phyloP scores from a whole-genome alignment of 2,329 filamentous ascomycete species.

The Cryphonectria carpinicola region DNA sequence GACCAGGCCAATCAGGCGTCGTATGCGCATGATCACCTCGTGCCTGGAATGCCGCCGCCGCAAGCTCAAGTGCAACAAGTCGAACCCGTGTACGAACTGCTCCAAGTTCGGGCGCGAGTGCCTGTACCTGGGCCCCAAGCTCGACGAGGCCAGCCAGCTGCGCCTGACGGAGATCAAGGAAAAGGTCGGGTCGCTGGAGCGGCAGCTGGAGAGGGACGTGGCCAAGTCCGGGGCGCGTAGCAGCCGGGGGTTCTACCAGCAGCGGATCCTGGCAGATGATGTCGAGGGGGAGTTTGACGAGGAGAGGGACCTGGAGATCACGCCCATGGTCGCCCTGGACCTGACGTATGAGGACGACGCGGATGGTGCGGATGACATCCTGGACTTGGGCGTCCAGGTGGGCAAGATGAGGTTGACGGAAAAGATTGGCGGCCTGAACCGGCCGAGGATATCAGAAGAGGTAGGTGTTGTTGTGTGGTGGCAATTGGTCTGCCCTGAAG shows the following conservation, averaged over 20 bases:
- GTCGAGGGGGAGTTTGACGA: slow-evolving; percentile 64
- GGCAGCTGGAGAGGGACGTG: slow-evolving; percentile 70
- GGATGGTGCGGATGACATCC: slow-evolving; percentile 62
- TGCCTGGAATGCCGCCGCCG: slow-evolving; percentile 74
- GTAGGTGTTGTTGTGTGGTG: slow-evolving; percentile 43
- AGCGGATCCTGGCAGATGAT: slow-evolving; percentile 51
- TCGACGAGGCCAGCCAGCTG: slow-evolving; percentile 71
- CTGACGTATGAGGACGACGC: slow-evolving; percentile 68
- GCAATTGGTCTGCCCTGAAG: slow-evolving; percentile 37
- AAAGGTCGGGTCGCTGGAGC: slow-evolving; percentile 73
- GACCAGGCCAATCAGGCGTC: slow-evolving; percentile 55
- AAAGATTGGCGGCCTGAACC: slow-evolving; percentile 71
- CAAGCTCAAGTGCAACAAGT: slow-evolving; percentile 80
- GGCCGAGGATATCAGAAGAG: slow-evolving; percentile 73
- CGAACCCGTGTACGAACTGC: slow-evolving; percentile 71
- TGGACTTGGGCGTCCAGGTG: slow-evolving; percentile 73
- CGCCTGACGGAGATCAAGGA: slow-evolving; percentile 79
- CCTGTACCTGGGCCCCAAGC: slow-evolving; percentile 66
- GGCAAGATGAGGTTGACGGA: slow-evolving; percentile 76
- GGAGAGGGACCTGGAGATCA: slow-evolving; percentile 62
- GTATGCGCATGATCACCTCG: slow-evolving; percentile 69
- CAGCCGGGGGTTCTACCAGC: slow-evolving; percentile 36
- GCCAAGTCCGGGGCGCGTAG: slow-evolving; percentile 48
- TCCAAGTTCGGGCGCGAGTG: slow-evolving; percentile 57
- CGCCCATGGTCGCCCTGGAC: slow-evolving; percentile 65